Evolutionary conservation across 2,329 filamentous ascomycete species (phyloP), one percentile per base, ranked within the genome.

Genomic region (Colletotrichum sp.): DNA sequence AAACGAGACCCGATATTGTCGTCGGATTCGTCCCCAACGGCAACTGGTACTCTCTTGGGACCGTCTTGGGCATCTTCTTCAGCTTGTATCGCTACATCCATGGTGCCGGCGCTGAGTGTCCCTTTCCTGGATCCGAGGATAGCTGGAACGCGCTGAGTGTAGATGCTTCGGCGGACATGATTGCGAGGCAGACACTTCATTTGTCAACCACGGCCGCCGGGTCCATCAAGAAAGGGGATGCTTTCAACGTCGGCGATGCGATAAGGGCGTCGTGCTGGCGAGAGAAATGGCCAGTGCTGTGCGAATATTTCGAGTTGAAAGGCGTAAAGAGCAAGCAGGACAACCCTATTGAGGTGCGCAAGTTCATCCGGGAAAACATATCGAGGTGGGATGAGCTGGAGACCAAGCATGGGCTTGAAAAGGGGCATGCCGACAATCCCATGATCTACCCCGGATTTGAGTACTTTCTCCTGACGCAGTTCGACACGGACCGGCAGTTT

Each of bases 401-500:
- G 79, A 76, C 65, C 68, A 83, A 81, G 49, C 83, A 87, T 78
- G 81, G 76, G 4, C 79, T 89, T 57, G 81, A 84, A 69, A 81
- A 80, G 9, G 85, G 86, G 3, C 81, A 84, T 67, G 84, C 84
- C 30, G 83, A 86, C 71, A 84, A 81, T 59, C 81, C 83, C 8
- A 80, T 79, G 71, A 83, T 81, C 13, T 80, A 84, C 30, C 81
- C 82, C 18, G 84, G 83, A 0, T 87, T 86, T 62, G 86, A 87
- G 78, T 83, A 86, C 74, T 85, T 86, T 64, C 80, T 88, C 68
- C 81, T 88, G 75, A 84, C 84, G 12, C 80, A 83, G 68, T 87
- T 88, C 75, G 85, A 88, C 76, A 87, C 86, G 71, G 86, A 88
- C 77, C 81, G 87, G 18, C 85, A 87, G 57, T 85, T 85, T 76